Evolutionary conservation across 257 asterid genomes (phyloP), one percentile per base, ranked within the genome.

Genomic region (Nicotiana obtusifolia): DNA sequence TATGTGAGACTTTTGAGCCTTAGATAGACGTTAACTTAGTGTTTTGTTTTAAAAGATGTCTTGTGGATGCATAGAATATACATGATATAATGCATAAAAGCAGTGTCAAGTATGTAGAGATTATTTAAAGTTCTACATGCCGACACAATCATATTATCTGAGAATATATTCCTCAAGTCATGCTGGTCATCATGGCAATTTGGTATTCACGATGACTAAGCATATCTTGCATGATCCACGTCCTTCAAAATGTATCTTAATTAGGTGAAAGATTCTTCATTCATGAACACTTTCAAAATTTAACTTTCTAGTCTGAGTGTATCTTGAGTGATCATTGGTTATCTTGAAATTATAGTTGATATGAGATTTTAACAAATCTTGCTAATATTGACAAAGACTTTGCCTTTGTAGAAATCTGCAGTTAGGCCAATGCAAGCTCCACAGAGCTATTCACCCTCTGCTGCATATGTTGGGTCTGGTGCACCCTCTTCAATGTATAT

Each of bases 401-500:
- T 84, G 59, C 71, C 67, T 85, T 80, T 86, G 62, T 88, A 94
- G 97, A 93, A 93, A 84, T 88, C 85, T 87, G 89, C 92, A 60
- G 85, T 86, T 30, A 93, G 89, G 90, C 94, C 94, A 24, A 47
- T 94, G 83, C 97, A 90, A 82, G 77, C 91, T 66, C 95, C 91
- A 53, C 98, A 86, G 49, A 88, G 89, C 82, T 94, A 90, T 84
- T 83, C 89, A 13, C 85, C 97, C 64, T 87, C 90, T 78, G 88
- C 90, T 84, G 92, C 97, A 60, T 91, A 90, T 86, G 85, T 83
- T 20, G 94, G 95, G 73, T 83, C 95, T 82, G 93, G 93, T 87
- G 90, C 92, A 41, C 97, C 95, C 37, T 90, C 96, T 47, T 87
- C 98, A 26, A 86, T 94, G 94, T 93, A 93, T 81, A 87, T 91